Evolutionary conservation across 352 stramenopile species (phyloP).

Genomic region (Hyaloperonospora arabidopsidis): DNA sequence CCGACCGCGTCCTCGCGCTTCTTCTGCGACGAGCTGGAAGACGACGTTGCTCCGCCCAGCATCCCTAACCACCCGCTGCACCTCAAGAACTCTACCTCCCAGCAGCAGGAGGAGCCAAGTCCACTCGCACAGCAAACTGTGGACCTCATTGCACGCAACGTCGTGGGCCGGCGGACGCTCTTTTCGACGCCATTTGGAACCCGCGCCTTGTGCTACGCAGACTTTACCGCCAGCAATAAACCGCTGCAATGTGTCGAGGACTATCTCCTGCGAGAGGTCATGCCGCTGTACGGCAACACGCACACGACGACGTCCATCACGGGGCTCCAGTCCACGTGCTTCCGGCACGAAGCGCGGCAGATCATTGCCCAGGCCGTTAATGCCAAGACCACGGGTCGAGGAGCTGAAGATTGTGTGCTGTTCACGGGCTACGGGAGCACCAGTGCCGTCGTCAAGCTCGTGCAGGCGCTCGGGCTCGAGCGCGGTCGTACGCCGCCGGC

Average conservation of each 20-base stretch:
- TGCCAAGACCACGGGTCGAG: conserved; percentile 85
- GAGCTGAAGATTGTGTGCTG: conserved; percentile 90
- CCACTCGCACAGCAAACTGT: conserved; percentile 21
- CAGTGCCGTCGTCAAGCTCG: conserved; percentile 72
- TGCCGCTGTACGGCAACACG: conserved; percentile 96
- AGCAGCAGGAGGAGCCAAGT: background rate
- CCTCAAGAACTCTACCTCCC: too few relatives aligned
- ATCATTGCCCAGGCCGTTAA: conserved; percentile 89
- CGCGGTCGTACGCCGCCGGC: conserved; percentile 10
- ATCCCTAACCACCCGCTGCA: too few relatives aligned
- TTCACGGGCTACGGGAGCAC: conserved; percentile 89
- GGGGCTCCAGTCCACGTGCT: conserved; percentile 86
- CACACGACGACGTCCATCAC: conserved; percentile 89
- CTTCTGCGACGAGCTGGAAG: conserved; percentile 76
- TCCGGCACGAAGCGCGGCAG: conserved; percentile 91
- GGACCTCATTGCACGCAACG: conserved; percentile 31
- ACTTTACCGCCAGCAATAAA: conserved; percentile 91
- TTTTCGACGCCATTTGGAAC: conserved; percentile 66
- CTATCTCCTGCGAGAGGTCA: conserved; percentile 81
- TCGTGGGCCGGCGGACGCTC: conserved; percentile 39
- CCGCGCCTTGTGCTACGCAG: conserved; percentile 87
- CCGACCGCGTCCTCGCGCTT: conserved; percentile 38
- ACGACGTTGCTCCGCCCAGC: conserved; percentile 34
- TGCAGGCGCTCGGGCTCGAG: conserved; percentile 57
- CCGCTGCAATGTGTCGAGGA: conserved; percentile 84